A percentile compares a stretch with the other conserved stretches of the same genome.
Conservation (phyloP, 176 grass and related monocot genomes). For the Juncus inflexus region DNA sequence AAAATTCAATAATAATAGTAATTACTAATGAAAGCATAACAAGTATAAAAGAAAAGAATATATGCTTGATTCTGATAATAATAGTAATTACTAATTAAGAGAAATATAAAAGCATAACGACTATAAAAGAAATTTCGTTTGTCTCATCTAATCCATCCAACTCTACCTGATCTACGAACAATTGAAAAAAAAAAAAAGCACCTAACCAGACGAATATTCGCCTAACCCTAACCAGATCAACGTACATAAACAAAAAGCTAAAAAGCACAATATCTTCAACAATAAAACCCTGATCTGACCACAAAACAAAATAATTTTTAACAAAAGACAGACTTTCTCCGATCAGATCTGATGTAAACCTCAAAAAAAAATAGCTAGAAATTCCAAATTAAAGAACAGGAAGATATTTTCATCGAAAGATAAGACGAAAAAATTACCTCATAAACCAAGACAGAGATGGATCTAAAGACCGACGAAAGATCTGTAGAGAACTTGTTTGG, state of each 20-base stretch:
- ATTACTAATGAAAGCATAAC: too few species aligned
- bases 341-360: not conserved
- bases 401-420: not conserved
- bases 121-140: constrained; percentile 2
- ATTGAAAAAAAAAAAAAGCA: not conserved
- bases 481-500: too few species aligned
- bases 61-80: not conserved
- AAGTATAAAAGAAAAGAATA: not conserved
- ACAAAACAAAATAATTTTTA: not conserved
- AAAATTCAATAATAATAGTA: not conserved
- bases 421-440: constrained; percentile 30
- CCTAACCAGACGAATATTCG: too few species aligned
- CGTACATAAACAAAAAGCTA: not conserved
- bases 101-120: not conserved
- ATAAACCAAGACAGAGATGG: constrained; percentile 45
- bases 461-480: constrained; percentile 27
- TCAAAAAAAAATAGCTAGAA: constrained; percentile 1
- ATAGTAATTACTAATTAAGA: not conserved
- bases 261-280: not conserved
- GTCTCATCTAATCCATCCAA: constrained; percentile 15
- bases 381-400: not conserved
- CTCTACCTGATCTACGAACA: not conserved
- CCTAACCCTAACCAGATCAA: too few species aligned
- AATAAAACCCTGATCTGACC: not conserved
- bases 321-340: not conserved